Conservation (phyloP, 2,329 filamentous ascomycete genomes). For the Penicillium sp. region DNA sequence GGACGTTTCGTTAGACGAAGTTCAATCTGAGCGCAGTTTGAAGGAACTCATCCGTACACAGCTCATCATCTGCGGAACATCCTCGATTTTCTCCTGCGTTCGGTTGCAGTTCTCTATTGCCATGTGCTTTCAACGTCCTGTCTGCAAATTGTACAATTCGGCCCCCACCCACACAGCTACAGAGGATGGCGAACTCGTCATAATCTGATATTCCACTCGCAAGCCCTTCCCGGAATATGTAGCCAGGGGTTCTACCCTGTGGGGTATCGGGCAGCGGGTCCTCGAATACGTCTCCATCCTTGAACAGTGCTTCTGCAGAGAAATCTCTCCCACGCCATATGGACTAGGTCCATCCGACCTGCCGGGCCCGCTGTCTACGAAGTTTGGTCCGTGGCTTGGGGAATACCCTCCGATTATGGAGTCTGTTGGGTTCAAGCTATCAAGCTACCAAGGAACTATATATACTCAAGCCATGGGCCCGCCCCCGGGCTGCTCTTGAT, state of each 20-base stretch:
- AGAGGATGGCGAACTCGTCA: neutral
- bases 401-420: conserved; percentile 4
- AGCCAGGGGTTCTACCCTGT: neutral
- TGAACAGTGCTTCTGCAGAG: neutral
- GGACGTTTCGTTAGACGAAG: conserved; percentile 2
- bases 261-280: no score
- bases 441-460: neutral
- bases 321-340: neutral
- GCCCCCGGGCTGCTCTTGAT: no score
- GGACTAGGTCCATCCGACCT: neutral
- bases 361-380: neutral
- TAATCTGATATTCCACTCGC: neutral
- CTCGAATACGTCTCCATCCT: neutral
- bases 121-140: neutral
- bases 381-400: neutral
- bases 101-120: neutral
- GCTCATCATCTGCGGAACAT: neutral
- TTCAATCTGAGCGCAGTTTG: neutral
- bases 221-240: neutral
- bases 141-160: neutral
- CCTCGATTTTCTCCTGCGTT: neutral
- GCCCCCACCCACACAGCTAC: neutral
- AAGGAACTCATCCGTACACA: neutral
- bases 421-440: neutral
- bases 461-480: neutral